Evolutionary conservation across 306 rosid genomes (phyloP).

Genomic region (Coriaria nepalensis): DNA sequence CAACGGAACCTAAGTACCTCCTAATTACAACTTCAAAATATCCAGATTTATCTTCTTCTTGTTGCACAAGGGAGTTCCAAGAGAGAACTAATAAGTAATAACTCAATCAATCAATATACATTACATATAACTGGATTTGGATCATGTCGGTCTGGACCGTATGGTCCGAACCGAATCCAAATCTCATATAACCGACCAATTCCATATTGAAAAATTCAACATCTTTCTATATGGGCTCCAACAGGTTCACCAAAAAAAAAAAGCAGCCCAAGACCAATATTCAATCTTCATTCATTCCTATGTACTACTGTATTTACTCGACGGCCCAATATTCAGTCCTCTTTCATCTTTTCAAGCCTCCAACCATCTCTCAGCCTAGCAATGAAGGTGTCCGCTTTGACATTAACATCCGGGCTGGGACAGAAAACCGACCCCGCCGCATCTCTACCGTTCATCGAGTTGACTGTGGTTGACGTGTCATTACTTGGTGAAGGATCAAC

Average conservation of each 20-base stretch:
- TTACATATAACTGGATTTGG: too few relatives aligned
- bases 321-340: conserved; percentile 16
- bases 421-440: conserved; percentile 32
- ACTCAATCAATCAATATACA: too few relatives aligned
- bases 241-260: not conserved
- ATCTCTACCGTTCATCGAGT: conserved; percentile 17
- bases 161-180: too few relatives aligned
- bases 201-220: too few relatives aligned
- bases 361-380: conserved; percentile 32
- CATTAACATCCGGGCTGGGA: conserved; percentile 79
- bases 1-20: too few relatives aligned
- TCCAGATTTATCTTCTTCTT: too few relatives aligned
- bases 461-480: conserved; percentile 11
- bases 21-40: too few relatives aligned
- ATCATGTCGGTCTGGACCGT: too few relatives aligned
- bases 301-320: too few relatives aligned
- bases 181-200: too few relatives aligned
- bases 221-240: not conserved
- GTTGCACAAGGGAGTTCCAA: too few relatives aligned
- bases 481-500: conserved; percentile 5
- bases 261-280: conserved; percentile 3
- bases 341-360: conserved; percentile 41
- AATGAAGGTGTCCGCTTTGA: conserved; percentile 40
- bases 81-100: too few relatives aligned
- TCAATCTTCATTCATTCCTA: not conserved